phyloP scores from a whole-genome alignment of 805 yeast genomes.

The Kregervanrija delftensis region DNA sequence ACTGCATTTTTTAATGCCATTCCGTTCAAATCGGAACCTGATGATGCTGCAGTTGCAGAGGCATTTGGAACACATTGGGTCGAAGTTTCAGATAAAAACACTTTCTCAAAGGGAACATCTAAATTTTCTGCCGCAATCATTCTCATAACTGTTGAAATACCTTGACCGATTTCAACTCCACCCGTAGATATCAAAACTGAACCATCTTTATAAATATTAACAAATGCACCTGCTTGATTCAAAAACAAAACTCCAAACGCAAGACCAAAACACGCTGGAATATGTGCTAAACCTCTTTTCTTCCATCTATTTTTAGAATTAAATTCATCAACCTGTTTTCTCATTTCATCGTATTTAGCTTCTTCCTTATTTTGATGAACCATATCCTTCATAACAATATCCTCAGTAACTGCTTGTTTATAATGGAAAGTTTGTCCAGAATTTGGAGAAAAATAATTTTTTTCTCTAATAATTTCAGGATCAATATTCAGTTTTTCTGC shows the following conservation, averaged over 20 bases:
- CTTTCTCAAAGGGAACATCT: constrained; percentile 32
- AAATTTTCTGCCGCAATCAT: constrained; percentile 41
- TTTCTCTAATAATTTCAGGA: constrained; percentile 31
- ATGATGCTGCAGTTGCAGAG: constrained; percentile 44
- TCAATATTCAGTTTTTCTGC: constrained; percentile 34
- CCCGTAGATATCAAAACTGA: constrained; percentile 40
- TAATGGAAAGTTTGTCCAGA: constrained; percentile 30
- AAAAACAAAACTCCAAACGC: constrained; percentile 39
- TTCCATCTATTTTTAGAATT: constrained; percentile 35
- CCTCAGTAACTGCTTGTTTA: constrained; percentile 34
- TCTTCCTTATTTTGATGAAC: constrained; percentile 30
- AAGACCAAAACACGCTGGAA: constrained; percentile 43
- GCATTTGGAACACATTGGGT: constrained; percentile 42
- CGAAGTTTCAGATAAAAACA: constrained; percentile 39
- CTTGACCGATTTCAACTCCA: constrained; percentile 47
- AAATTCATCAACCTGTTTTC: constrained; percentile 33
- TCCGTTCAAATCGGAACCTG: constrained; percentile 42
- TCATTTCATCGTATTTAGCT: constrained; percentile 28
- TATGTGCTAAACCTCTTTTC: constrained; percentile 39
- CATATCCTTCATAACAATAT: constrained; percentile 32
- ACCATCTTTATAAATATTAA: constrained; percentile 40
- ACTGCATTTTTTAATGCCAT: constrained; percentile 44
- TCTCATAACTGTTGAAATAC: constrained; percentile 40
- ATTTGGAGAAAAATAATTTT: constrained; percentile 30
- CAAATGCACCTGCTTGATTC: constrained; percentile 43